Conservation (phyloP, 345 rosid species). For the Brassica incana region DNA sequence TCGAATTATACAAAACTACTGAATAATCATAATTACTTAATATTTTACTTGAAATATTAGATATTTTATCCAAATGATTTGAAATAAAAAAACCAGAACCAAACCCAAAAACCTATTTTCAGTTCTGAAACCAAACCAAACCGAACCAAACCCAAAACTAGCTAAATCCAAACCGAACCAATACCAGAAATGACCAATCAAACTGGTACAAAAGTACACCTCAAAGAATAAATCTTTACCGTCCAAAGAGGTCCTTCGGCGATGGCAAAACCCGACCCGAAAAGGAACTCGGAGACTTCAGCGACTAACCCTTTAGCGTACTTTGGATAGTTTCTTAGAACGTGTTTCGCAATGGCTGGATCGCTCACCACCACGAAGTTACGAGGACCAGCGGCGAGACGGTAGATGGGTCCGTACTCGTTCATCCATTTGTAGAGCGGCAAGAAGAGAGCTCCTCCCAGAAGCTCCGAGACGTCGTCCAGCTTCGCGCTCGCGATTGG, state of each 20-base stretch:
- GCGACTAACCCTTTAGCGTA: constrained; percentile 88
- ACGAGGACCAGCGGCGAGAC: constrained; percentile 90
- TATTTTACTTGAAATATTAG: too few species aligned
- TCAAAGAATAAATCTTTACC: constrained; percentile 39
- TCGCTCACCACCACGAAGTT: constrained; percentile 89
- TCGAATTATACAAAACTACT: too few species aligned
- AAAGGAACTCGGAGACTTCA: constrained; percentile 88
- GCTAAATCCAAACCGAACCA: not conserved
- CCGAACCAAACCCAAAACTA: too few species aligned
- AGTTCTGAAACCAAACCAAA: too few species aligned
- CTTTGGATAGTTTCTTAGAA: constrained; percentile 67
- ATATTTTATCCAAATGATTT: too few species aligned
- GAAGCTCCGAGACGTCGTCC: constrained; percentile 86
- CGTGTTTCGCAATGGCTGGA: constrained; percentile 89
- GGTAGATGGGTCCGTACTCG: constrained; percentile 80
- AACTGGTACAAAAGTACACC: not conserved
- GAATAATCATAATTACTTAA: too few species aligned
- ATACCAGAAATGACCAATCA: not conserved
- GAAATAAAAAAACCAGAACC: too few species aligned
- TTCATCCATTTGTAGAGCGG: constrained; percentile 96
- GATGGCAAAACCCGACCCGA: constrained; percentile 91
- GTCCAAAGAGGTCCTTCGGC: constrained; percentile 95
- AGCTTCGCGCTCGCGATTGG: constrained; percentile 84
- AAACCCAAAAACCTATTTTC: too few species aligned
- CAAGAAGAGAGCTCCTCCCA: constrained; percentile 92